Base-by-base conservation (phyloP, 768 basidiomycete species). In the Podaxis sp. region DNA sequence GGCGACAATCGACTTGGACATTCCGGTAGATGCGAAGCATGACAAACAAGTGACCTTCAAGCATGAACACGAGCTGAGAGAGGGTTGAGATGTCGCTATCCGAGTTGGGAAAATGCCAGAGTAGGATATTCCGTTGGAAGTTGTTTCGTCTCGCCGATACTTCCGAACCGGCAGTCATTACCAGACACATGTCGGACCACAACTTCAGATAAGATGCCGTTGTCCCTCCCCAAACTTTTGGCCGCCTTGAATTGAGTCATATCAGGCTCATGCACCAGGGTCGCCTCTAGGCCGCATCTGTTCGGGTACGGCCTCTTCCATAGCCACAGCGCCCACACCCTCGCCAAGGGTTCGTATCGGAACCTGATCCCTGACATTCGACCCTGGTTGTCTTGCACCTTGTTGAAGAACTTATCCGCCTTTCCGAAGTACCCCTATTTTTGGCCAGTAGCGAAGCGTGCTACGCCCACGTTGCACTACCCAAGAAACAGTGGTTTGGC, bases 231-330 rank as follows among this genome's bases (percentile, higher is more conserved):
- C 53, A 61, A 61, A 55, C 19, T 46, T 44, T 62, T 44, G 26
- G 49, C 12, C 22, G 26, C 26, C 9, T 24, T 19, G 42, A 19
- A 55, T 44, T 22, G 19, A 55, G 61, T 36, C 17, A 33, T 33
- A 55, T 55, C 52, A 15, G n/a, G 46, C 61, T 55, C 61, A 22
- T 63, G 61, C 51, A 33, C 26, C 48, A 63, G 61, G 55, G 55
- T 63, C 54, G 55, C 39, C 3, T 42, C 9, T 24, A 15, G 55
- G 55, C 52, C 54, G 48, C 39, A 22, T 42, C 17, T 24, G 15
- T 56, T 24, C 49, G 44, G 28, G 17, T 19, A 12, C 40, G 24
- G 52, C 19, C 30, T 36, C 58, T 51, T 59, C 28, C 48, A 49
- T n/a, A 49, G 30, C 12, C 49, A 52, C 33, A 59, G 44, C 36